Base-by-base conservation (phyloP, 2,329 filamentous ascomycete genomes). In the Ploettnerulaceae sp. region DNA sequence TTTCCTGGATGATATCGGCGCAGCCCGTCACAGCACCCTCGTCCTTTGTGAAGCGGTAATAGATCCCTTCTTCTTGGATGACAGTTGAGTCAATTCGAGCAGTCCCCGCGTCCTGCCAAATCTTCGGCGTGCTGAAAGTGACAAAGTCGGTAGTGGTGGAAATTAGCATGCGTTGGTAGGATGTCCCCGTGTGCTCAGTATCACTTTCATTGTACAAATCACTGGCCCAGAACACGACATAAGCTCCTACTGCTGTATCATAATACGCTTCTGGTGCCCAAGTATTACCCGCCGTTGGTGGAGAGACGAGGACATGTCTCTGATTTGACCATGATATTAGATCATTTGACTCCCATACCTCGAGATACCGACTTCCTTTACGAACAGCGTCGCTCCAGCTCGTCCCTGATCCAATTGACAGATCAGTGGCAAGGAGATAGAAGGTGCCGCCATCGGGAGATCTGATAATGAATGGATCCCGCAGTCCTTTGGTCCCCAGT, bases 31-130 rank as follows among this genome's bases (percentile, higher is more conserved):
- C 45, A 5, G 29, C 29, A 1, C 45, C 45, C 11, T 47, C 45
- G n/a, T 47, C 45, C 14, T 47, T 47, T 1, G 45, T 47, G 22
- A 47, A 47, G n/a, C 45, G 45, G 24, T 47, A 47, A 20, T 41
- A 47, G 2, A 41, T 12, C 15, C 33, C 36, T 5, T 39, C 29
- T 11, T 40, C 45, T n/a, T 26, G 14, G 15, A 47, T 22, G 6
- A 47, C 36, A n/a, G 45, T 47, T 15, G 45, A 47, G 24, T 47
- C 45, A 17, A 47, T 47, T 4, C 45, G 21, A 6, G 36, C 36
- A 15, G 29, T 35, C 15, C 37, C 37, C 5, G 31, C 45, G 25
- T 47, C 45, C 17, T 47, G 45, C 45, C 45, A 47, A 21, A 47
- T 31, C 6, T 35, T 29, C 5, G 45, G 45, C 11, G 21, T 33